Evolutionary conservation across 352 stramenopile genomes (phyloP), one percentile per base, ranked within the genome.

Genomic region (Phytophthora citrophthora): DNA sequence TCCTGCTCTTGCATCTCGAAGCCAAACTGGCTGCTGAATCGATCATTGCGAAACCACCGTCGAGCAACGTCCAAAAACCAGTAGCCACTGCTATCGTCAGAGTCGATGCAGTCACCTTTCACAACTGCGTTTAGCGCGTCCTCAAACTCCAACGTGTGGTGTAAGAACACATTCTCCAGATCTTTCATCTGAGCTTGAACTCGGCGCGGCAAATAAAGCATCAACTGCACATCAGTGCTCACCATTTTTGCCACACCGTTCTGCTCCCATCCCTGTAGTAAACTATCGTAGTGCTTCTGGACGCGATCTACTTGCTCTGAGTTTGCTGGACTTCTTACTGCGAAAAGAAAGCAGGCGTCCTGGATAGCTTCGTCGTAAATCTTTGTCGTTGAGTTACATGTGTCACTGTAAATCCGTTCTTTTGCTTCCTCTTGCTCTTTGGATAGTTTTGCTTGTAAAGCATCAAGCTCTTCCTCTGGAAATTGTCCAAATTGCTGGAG

Each of bases 181-280:
- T 26, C 0, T 13, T 58, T 41, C 65, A 73, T 65, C 6, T 70
- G 24, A 0, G 15, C 3, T 62, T 74, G 65, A 18, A 74, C 44
- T 2, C 61, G 54, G 3, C 59, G 20, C 6, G 60, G 65, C 7
- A 74, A 34, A 56, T 56, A 39, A 12, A 70, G 27, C 34, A 61
- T 46, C 5, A 31, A 53, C 13, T 32, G 32, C 3, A 8, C 23
- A 0, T 41, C n/a, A 3, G 40, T 26, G 0, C 49, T 12, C 15
- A 40, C 16, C 15, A 11, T 18, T 10, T 8, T 5, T 13, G 47
- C 4, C 5, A 49, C 5, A 16, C n/a, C 31, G 18, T 4, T 20
- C 3, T 51, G 10, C 0, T 67, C 24, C 48, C 39, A 49, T 18
- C 34, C 15, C 8, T 39, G n/a, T 2, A 70, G 16, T 5, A 67